Conservation (phyloP, 2,329 filamentous ascomycete species). For the Cadophora malorum region DNA sequence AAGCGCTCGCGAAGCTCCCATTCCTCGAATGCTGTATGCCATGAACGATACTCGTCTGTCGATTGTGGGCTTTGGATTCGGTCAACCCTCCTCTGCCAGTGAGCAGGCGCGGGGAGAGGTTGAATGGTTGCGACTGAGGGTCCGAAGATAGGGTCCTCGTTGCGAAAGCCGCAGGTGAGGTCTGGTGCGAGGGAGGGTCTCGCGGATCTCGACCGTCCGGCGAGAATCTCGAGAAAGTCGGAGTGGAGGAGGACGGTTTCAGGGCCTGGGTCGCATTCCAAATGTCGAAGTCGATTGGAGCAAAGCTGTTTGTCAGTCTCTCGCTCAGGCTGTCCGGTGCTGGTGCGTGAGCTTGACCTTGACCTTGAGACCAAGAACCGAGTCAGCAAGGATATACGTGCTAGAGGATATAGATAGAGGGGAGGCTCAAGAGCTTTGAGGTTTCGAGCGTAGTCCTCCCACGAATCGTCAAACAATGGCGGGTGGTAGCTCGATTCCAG, state of each 20-base stretch:
- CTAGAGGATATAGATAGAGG: not conserved
- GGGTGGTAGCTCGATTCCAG: slow-evolving; percentile 17
- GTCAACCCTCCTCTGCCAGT: slow-evolving; percentile 49
- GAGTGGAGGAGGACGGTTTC: slow-evolving; percentile 39
- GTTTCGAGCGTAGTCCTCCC: slow-evolving; percentile 20
- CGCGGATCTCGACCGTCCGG: slow-evolving; percentile 36
- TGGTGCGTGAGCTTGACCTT: slow-evolving; percentile 6
- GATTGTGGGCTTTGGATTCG: slow-evolving; percentile 73
- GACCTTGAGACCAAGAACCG: slow-evolving; percentile 30
- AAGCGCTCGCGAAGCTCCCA: slow-evolving; percentile 81
- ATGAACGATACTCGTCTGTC: slow-evolving; percentile 97
- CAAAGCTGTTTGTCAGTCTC: slow-evolving; percentile 37
- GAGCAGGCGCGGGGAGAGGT: slow-evolving; percentile 41
- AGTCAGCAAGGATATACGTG: slow-evolving; percentile 38
- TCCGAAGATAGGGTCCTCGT: slow-evolving; percentile 34
- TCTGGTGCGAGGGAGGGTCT: slow-evolving; percentile 30
- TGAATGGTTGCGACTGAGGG: slow-evolving; percentile 35
- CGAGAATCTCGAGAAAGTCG: slow-evolving; percentile 35
- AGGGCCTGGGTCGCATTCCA: slow-evolving; percentile 40
- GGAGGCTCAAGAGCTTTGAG: slow-evolving; percentile 10
- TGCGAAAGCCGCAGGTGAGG: slow-evolving; percentile 31
- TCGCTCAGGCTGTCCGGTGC: slow-evolving; percentile 40
- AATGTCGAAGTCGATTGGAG: slow-evolving; percentile 41
- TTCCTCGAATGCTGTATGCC: slow-evolving; percentile 92
- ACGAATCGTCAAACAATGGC: slow-evolving; percentile 14